These are phyloP conservation scores for Artemisia annua DNA, from an alignment of 129 eudicot genomes.

Conservation along the genomic window DNA sequence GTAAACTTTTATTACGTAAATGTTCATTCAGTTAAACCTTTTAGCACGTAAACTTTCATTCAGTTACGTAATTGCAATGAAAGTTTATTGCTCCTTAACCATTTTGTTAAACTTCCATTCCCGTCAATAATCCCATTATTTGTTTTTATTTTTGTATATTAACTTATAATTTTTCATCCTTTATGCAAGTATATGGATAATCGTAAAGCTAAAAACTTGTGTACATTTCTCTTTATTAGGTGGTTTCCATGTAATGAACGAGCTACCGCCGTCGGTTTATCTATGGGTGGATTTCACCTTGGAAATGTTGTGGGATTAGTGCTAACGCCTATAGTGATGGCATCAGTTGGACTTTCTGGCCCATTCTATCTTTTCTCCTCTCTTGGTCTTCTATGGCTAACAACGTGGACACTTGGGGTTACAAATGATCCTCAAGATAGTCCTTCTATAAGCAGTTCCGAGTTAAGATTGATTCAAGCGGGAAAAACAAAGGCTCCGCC, in stretches of 20 bases:
- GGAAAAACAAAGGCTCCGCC: constrained; percentile 63
- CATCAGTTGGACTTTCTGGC: constrained; percentile 75
- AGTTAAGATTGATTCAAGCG: constrained; percentile 72
- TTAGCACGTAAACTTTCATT: not conserved
- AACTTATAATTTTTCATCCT: no score
- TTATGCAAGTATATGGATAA: not conserved
- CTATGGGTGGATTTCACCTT: constrained; percentile 99
- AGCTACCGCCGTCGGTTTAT: constrained; percentile 92
- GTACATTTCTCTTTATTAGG: constrained; percentile 36
- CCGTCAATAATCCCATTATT: not conserved
- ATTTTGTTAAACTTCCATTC: no score
- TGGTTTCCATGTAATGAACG: constrained; percentile 96
- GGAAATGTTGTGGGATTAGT: constrained; percentile 93
- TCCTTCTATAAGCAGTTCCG: constrained; percentile 54
- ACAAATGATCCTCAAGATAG: constrained; percentile 80
- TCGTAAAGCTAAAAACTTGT: not conserved
- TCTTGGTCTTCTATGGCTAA: constrained; percentile 84
- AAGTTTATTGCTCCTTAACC: no score
- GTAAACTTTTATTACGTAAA: constrained; percentile 31
- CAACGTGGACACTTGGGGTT: constrained; percentile 64
- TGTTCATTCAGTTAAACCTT: not conserved
- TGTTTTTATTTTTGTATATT: not conserved
- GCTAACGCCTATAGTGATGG: constrained; percentile 67
- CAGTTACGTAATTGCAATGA: no score
- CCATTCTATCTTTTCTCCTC: constrained; percentile 86